Conservation (phyloP, 2,329 filamentous ascomycete genomes). For the Cladobotryum mycophilum region DNA sequence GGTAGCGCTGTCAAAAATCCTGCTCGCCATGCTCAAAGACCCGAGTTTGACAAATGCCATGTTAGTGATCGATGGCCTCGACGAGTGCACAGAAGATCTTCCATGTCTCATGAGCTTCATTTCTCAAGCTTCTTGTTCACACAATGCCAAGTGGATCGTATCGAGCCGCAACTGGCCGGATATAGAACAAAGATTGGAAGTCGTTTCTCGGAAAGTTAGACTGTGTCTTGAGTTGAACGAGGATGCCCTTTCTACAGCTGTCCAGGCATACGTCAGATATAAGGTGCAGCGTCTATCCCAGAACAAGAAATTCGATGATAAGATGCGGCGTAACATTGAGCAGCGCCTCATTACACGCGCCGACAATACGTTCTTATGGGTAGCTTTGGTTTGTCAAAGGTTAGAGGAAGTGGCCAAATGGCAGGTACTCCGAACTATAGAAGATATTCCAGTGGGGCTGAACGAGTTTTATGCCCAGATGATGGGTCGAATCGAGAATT, state of each 20-base stretch:
- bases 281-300: slow-evolving; percentile 25
- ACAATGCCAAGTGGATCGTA: slow-evolving; percentile 34
- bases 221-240: slow-evolving; percentile 33
- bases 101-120: background rate
- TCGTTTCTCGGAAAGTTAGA: slow-evolving; percentile 13
- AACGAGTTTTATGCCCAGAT: slow-evolving; percentile 32
- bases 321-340: slow-evolving; percentile 7
- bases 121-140: slow-evolving; percentile 9
- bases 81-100: slow-evolving; percentile 26
- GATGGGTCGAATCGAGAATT: slow-evolving; percentile 25
- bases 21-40: slow-evolving; percentile 34
- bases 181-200: slow-evolving; percentile 29
- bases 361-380: slow-evolving; percentile 28
- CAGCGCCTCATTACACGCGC: slow-evolving; percentile 24
- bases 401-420: slow-evolving; percentile 8
- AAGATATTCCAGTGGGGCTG: slow-evolving; percentile 28
- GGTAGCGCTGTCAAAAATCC: slow-evolving; percentile 29
- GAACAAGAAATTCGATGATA: slow-evolving; percentile 10
- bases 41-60: slow-evolving; percentile 18
- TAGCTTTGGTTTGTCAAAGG: slow-evolving; percentile 15
- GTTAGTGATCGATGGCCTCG: slow-evolving; percentile 40
- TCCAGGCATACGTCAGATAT: slow-evolving; percentile 30
- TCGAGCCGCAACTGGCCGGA: slow-evolving; percentile 36
- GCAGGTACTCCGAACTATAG: slow-evolving; percentile 14
- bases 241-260: slow-evolving; percentile 27